Evolutionary conservation across 305 asterid species (phyloP), one percentile per base, ranked within the genome.

Genomic region (Striga hermonthica): DNA sequence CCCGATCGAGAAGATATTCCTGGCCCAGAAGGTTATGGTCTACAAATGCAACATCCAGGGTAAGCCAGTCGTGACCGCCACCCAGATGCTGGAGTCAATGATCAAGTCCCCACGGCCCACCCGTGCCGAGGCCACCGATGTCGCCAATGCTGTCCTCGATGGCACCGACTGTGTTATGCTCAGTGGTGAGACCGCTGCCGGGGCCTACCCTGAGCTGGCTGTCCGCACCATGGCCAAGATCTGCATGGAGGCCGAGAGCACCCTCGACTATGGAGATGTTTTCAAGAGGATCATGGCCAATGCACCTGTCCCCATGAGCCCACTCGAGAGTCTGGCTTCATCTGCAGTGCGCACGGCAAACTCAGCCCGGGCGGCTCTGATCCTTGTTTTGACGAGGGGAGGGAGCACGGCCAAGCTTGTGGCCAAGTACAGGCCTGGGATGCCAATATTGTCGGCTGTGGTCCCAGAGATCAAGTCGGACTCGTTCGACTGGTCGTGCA

Each of bases 131-230:
- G 92, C 92, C 60, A 87, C 89, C 0, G 91, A 87, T 59, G 91
- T 87, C 6, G 95, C 89, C 15, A 84, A 84, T 64, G 89, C 91
- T 13, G 89, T 87, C 47, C 82, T 87, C 3, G 91, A 87, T 34
- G 95, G 95, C 56, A 84, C 90, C 1, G 95, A 87, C 67, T 83
- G 95, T 4, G 95, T 83, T 3, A 87, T 87, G 95, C 95, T 85
- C 15, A 87, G 92, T 9, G 92, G 95, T 2, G 95, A 84, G 79
- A 87, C 91, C 2, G 95, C 95, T 6, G 95, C 87, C 0, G 92
- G 92, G 53, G 90, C 92, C 65, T 85, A 87, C 70, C 95, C 95
- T 5, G 90, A 85, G 40, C 76, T 83, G 48, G 90, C 90, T 0
- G 92, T 87, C 22, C 78, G 79, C 12, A 87, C 92, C 64, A 87